Percentiles rank a stretch among this genome's conserved stretches.
Conservation (phyloP, 495 filamentous ascomycete species). For the Cercophora newfieldiana region DNA sequence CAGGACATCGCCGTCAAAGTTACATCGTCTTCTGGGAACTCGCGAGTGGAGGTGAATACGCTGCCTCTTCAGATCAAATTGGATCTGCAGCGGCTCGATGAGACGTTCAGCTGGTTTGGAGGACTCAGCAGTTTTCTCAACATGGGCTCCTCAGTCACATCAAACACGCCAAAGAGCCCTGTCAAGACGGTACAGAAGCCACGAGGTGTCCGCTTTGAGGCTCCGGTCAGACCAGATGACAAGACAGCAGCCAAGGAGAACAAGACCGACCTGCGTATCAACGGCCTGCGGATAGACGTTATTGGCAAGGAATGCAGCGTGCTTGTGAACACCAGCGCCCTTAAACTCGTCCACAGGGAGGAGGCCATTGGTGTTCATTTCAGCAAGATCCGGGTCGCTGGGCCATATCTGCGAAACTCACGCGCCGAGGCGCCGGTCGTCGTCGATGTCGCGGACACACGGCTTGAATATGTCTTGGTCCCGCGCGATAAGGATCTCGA, state of each 20-base stretch:
- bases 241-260: conserved; percentile 48
- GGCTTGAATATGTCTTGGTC: conserved; percentile 69
- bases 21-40: conserved; percentile 49
- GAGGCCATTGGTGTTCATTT: conserved; percentile 69
- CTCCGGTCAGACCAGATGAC: conserved; percentile 49
- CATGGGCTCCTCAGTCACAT: conserved; percentile 79
- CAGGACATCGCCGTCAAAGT: conserved; percentile 67
- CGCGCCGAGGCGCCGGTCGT: conserved; percentile 52
- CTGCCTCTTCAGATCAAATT: conserved; percentile 75
- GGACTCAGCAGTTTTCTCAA: conserved; percentile 91
- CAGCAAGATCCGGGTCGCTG: conserved; percentile 70
- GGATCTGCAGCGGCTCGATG: conserved; percentile 80
- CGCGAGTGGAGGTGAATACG: conserved; percentile 73
- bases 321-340: conserved; percentile 69
- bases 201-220: conserved; percentile 75
- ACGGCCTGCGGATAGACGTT: conserved; percentile 71
- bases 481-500: conserved; percentile 82
- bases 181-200: conserved; percentile 40
- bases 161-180: conserved; percentile 59
- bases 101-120: conserved; percentile 83
- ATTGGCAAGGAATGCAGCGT: conserved; percentile 74
- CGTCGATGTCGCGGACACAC: conserved; percentile 58
- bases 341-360: conserved; percentile 73
- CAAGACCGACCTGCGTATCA: conserved; percentile 76
- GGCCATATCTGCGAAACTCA: conserved; percentile 59